Percentiles rank a stretch among this genome's conserved stretches.
Conservation (phyloP, 306 rosid genomes). For the Trifolium fragiferum region DNA sequence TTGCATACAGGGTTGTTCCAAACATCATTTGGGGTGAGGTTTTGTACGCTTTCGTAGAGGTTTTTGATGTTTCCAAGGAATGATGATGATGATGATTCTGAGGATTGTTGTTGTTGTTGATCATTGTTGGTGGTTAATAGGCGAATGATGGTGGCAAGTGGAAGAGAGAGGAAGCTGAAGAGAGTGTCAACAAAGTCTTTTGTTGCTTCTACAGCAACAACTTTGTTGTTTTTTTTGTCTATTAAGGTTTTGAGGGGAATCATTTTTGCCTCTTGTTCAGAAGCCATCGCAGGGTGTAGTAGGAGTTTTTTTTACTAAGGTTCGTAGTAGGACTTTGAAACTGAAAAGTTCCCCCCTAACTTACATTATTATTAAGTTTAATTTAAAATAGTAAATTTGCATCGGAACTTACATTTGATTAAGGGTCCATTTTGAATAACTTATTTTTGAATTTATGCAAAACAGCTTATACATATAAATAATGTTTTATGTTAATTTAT, state of each 20-base stretch:
- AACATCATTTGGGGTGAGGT: conserved; percentile 6
- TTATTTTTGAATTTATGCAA: no score
- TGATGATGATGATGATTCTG: neutral
- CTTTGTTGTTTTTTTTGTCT: conserved; percentile 31
- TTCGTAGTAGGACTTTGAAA: no score
- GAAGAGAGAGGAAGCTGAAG: conserved; percentile 43
- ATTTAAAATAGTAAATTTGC: no score
- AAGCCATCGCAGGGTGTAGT: conserved; percentile 61
- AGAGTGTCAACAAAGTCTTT: conserved; percentile 39
- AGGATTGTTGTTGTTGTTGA: neutral
- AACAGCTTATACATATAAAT: no score
- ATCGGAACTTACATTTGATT: no score
- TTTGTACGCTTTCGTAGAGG: conserved; percentile 31
- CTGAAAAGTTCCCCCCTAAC: no score
- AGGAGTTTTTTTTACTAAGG: no score
- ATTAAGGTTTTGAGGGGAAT: conserved; percentile 23
- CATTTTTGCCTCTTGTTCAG: neutral
- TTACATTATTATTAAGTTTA: no score
- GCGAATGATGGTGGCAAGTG: conserved; percentile 38
- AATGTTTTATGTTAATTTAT: no score
- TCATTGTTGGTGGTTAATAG: neutral
- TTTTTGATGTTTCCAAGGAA: conserved; percentile 17
- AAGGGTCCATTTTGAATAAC: no score
- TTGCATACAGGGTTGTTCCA: conserved; percentile 27
- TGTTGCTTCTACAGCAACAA: conserved; percentile 22